These are phyloP conservation scores for Eucalyptus sp. DNA, from an alignment of 345 rosid species.

Conservation along the genomic window DNA sequence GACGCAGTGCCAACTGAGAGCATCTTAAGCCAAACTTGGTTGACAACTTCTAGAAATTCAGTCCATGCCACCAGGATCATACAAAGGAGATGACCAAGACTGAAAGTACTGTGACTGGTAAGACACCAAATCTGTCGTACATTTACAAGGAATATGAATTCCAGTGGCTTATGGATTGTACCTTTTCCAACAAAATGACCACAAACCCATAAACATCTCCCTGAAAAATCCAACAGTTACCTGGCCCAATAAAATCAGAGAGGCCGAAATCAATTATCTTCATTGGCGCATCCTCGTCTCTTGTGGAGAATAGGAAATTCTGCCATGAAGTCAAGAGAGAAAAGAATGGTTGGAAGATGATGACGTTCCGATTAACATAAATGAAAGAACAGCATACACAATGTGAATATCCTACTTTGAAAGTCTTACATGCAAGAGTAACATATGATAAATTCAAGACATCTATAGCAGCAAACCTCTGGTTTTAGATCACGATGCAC, in stretches of 20 bases:
- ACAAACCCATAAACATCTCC: background rate
- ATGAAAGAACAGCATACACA: background rate
- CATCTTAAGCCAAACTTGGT: background rate
- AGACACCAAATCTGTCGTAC: background rate
- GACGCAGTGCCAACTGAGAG: background rate
- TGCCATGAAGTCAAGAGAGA: constrained; percentile 16
- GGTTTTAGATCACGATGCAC: constrained; percentile 97
- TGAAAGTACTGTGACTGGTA: background rate
- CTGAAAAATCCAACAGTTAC: constrained; percentile 16
- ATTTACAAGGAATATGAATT: background rate
- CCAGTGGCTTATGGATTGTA: background rate
- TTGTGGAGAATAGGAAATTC: constrained; percentile 87
- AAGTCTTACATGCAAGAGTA: background rate
- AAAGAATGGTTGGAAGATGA: background rate
- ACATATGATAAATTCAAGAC: background rate
- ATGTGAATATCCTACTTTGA: background rate
- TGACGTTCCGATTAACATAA: background rate
- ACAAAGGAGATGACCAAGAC: background rate
- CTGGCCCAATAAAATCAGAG: constrained; percentile 72
- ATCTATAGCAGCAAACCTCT: constrained; percentile 42
- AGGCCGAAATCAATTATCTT: constrained; percentile 96
- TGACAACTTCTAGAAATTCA: background rate
- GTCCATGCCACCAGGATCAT: background rate
- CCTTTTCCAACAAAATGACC: background rate
- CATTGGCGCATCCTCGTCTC: constrained; percentile 67